These are phyloP conservation scores for Moricandia arvensis DNA, from an alignment of 345 rosid genomes.

Conservation along the genomic window DNA sequence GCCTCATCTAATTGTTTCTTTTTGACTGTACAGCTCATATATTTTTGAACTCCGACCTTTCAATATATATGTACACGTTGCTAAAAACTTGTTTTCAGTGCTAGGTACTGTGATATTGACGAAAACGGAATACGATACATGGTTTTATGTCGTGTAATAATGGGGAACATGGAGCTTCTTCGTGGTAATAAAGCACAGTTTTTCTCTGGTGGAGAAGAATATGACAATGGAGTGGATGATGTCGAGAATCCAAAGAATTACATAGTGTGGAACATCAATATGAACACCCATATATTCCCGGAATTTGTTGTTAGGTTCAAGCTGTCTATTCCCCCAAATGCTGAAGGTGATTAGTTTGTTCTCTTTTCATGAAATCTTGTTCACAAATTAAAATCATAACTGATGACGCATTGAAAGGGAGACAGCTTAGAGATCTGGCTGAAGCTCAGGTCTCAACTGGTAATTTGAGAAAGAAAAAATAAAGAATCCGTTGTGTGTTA, in stretches of 20 bases:
- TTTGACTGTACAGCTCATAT: not conserved
- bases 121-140: constrained; percentile 70
- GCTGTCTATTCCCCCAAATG: constrained; percentile 43
- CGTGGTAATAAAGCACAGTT: constrained; percentile 52
- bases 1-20: no score
- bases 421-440: constrained; percentile 38
- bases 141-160: constrained; percentile 75
- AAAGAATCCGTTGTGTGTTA: constrained; percentile 36
- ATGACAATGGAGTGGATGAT: constrained; percentile 86
- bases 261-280: constrained; percentile 81
- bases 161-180: constrained; percentile 84
- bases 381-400: constrained; percentile 29
- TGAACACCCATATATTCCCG: constrained; percentile 77
- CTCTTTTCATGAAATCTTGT: not conserved
- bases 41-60: not conserved
- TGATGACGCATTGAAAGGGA: constrained; percentile 42
- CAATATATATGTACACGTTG: not conserved
- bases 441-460: constrained; percentile 41
- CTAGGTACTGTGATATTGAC: constrained; percentile 77
- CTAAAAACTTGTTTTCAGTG: constrained; percentile 48
- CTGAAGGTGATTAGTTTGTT: constrained; percentile 67
- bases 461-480: constrained; percentile 21
- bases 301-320: constrained; percentile 93
- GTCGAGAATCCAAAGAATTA: constrained; percentile 59
- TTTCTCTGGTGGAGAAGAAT: constrained; percentile 60